These are phyloP conservation scores for Astrothelium subdiscretum DNA, from an alignment of 495 filamentous ascomycete species.

Conservation along the genomic window DNA sequence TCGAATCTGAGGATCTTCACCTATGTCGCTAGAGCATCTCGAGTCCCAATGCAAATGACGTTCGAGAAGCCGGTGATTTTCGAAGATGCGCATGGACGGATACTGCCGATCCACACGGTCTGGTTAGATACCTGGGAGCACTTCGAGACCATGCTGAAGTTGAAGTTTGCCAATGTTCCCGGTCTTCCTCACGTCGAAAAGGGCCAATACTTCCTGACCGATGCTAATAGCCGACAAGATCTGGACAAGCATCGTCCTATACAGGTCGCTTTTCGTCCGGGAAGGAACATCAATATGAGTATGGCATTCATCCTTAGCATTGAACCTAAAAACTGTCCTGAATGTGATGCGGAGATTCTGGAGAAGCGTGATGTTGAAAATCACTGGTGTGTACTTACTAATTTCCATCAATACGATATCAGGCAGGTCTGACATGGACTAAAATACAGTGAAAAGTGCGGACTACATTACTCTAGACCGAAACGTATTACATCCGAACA, in stretches of 20 bases:
- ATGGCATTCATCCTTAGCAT: not conserved
- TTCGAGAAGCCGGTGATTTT: slow-evolving; percentile 1
- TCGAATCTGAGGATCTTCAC: no score
- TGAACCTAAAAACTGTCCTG: not conserved
- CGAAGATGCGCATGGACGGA: slow-evolving; percentile 1
- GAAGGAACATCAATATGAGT: not conserved
- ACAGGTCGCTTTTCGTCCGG: not conserved
- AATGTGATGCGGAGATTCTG: not conserved
- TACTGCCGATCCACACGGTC: not conserved
- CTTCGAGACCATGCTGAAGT: slow-evolving; percentile 4
- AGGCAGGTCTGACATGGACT: not conserved
- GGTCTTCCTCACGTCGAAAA: not conserved
- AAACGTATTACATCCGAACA: no score
- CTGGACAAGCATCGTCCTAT: not conserved
- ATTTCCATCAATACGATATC: not conserved
- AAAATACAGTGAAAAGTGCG: not conserved
- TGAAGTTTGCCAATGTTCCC: slow-evolving; percentile 1
- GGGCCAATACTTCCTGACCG: not conserved
- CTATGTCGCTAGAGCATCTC: no score
- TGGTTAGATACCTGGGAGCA: slow-evolving; percentile 6
- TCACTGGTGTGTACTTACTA: not conserved
- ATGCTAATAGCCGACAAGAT: not conserved
- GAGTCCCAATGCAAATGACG: no score
- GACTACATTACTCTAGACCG: not conserved
- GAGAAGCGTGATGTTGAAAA: not conserved